Conservation (phyloP, 2,329 filamentous ascomycete genomes). For the Claviceps pazoutovae region DNA sequence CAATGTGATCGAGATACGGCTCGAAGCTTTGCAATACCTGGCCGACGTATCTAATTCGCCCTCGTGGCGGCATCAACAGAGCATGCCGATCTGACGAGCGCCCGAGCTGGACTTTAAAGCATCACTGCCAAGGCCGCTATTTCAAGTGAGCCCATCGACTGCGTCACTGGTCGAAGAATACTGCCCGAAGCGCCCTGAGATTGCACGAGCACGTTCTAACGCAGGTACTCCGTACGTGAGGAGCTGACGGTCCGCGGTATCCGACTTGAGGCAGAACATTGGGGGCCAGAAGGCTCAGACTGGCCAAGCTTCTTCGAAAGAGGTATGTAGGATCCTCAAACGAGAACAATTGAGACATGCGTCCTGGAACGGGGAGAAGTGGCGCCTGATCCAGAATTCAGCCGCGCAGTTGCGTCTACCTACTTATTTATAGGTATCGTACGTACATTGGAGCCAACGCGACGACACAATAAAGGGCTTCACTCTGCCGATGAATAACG, state of each 20-base stretch:
- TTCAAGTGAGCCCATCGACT: neutral
- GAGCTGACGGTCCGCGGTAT: neutral
- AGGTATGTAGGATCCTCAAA: neutral
- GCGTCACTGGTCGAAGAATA: neutral
- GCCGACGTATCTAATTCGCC: neutral
- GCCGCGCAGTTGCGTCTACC: no score
- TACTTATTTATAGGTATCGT: no score
- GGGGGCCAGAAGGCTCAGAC: neutral
- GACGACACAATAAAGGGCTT: no score
- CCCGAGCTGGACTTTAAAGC: neutral
- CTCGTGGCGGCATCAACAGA: neutral
- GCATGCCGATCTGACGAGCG: neutral
- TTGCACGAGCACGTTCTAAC: neutral
- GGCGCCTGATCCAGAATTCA: slow-evolving; percentile 1
- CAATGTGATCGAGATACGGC: neutral
- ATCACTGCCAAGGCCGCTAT: neutral
- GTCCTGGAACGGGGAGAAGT: neutral
- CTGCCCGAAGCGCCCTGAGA: neutral
- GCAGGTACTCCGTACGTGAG: neutral
- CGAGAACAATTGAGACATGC: neutral
- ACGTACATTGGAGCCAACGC: no score
- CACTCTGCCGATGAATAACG: no score
- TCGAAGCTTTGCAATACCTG: neutral
- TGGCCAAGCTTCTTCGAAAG: neutral
- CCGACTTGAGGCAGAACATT: neutral